These are phyloP conservation scores for Barbatosphaeria neglecta DNA, from an alignment of 495 filamentous ascomycete genomes.

Conservation along the genomic window DNA sequence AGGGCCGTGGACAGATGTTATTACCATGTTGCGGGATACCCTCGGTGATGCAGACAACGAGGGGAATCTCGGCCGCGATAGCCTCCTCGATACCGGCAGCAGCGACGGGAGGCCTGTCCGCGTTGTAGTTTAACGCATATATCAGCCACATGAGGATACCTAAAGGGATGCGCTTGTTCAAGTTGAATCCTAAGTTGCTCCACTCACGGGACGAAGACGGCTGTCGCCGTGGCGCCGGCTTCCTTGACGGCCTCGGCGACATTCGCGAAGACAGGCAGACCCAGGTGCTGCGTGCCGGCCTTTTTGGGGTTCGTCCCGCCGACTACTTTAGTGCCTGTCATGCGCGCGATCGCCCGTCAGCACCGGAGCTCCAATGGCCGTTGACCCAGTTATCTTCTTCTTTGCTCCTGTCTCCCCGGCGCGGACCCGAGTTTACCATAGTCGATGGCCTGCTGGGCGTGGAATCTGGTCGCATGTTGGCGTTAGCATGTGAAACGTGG, in stretches of 20 bases:
- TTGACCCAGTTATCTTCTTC: no score
- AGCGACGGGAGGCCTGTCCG: constrained; percentile 67
- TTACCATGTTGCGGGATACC: constrained; percentile 93
- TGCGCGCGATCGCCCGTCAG: background rate
- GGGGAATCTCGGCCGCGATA: constrained; percentile 77
- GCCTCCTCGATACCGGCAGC: constrained; percentile 96
- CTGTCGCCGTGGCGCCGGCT: constrained; percentile 81
- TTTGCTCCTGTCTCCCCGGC: background rate
- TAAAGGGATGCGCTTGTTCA: background rate
- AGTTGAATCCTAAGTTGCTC: no score
- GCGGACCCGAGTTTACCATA: constrained; percentile 53
- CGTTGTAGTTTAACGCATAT: background rate
- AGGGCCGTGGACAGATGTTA: background rate
- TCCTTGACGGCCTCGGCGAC: constrained; percentile 83
- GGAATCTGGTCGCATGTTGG: constrained; percentile 57
- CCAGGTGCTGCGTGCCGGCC: constrained; percentile 80
- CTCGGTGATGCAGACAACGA: constrained; percentile 97
- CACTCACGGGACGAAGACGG: constrained; percentile 91
- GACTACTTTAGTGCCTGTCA: constrained; percentile 90
- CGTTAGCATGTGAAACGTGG: constrained; percentile 25
- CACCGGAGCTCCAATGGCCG: no score
- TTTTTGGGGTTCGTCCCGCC: constrained; percentile 99
- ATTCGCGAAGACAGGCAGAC: constrained; percentile 82
- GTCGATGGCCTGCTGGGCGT: constrained; percentile 94
- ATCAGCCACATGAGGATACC: background rate